These are phyloP conservation scores for Mortierella sp. DNA, from an alignment of 371 early-diverging fungal genomes.

Conservation along the genomic window DNA sequence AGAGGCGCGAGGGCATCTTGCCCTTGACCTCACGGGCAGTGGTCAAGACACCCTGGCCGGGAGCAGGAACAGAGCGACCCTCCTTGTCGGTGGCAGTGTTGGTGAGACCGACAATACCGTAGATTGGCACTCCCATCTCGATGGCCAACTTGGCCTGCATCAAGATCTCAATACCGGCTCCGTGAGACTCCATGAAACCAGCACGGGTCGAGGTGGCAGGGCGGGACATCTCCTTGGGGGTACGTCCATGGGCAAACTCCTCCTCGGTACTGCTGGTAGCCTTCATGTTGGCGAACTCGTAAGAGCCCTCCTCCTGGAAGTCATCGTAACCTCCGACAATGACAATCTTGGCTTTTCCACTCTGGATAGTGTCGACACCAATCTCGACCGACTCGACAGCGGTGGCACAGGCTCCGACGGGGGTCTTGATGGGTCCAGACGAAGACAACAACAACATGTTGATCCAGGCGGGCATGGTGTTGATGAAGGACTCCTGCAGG, in stretches of 20 bases:
- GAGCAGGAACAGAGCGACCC: slow-evolving; percentile 96
- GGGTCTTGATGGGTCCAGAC: slow-evolving; percentile 97
- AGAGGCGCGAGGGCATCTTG: slow-evolving; percentile 80
- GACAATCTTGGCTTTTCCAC: slow-evolving; percentile 95
- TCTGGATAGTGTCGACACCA: slow-evolving; percentile 91
- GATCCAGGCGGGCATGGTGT: slow-evolving; percentile 97
- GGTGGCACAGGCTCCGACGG: slow-evolving; percentile 96
- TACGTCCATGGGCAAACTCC: slow-evolving; percentile 90
- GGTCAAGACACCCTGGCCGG: slow-evolving; percentile 96
- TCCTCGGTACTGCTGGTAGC: slow-evolving; percentile 91
- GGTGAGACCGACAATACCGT: slow-evolving; percentile 92
- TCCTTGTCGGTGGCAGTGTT: slow-evolving; percentile 98
- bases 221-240: slow-evolving; percentile 93
- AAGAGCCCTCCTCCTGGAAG: slow-evolving; percentile 93
- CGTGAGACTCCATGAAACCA: slow-evolving; percentile 97
- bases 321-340: slow-evolving; percentile 96
- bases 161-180: slow-evolving; percentile 91
- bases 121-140: slow-evolving; percentile 96
- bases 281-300: slow-evolving; percentile 98
- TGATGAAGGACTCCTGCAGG: slow-evolving; percentile 96
- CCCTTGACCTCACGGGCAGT: slow-evolving; percentile 87
- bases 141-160: slow-evolving; percentile 93
- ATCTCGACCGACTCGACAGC: slow-evolving; percentile 94
- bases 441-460: slow-evolving; percentile 96
- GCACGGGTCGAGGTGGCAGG: slow-evolving; percentile 92